Percentiles rank a stretch among this genome's conserved stretches.
Evolutionary conservation across 108 stramenopile genomes (phyloP).

Genomic region (Craspedostauros australis): DNA sequence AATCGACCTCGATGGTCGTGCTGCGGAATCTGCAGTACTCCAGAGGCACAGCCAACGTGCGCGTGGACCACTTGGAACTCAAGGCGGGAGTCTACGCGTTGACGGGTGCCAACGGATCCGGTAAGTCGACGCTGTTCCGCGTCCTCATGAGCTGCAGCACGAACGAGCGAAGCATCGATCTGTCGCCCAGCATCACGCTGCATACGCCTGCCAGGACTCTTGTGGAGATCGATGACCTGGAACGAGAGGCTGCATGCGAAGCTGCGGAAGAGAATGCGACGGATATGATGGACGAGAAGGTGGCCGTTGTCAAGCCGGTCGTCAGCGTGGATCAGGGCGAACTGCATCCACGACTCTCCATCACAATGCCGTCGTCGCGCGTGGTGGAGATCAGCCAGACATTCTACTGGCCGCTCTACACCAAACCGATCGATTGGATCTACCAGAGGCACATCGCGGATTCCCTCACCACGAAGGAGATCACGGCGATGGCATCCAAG

Average conservation of each 20-base stretch:
- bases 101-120: conserved; percentile 58
- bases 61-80: conserved; percentile 61
- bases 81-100: conserved; percentile 77
- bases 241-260: conserved; percentile 42
- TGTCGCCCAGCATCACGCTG: conserved; percentile 65
- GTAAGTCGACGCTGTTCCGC: conserved; percentile 68
- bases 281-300: conserved; percentile 4
- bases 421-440: conserved; percentile 83
- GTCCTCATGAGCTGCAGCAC: conserved; percentile 76
- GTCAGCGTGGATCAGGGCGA: background rate
- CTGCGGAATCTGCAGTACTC: conserved; percentile 62
- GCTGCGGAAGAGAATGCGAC: conserved; percentile 18
- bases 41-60: conserved; percentile 65
- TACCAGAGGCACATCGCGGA: conserved; percentile 53
- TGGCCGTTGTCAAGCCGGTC: conserved; percentile 8
- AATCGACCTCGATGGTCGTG: conserved; percentile 34
- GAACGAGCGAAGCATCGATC: conserved; percentile 65
- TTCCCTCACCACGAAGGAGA: conserved; percentile 20
- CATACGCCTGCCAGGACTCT: conserved; percentile 45
- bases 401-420: conserved; percentile 84
- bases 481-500: conserved; percentile 15
- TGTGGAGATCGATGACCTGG: conserved; percentile 30
- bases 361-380: conserved; percentile 77
- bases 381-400: conserved; percentile 81
- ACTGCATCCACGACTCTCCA: conserved; percentile 43